Evolutionary conservation across 2,329 filamentous ascomycete genomes (phyloP).

Genomic region (Claviceps citrina): DNA sequence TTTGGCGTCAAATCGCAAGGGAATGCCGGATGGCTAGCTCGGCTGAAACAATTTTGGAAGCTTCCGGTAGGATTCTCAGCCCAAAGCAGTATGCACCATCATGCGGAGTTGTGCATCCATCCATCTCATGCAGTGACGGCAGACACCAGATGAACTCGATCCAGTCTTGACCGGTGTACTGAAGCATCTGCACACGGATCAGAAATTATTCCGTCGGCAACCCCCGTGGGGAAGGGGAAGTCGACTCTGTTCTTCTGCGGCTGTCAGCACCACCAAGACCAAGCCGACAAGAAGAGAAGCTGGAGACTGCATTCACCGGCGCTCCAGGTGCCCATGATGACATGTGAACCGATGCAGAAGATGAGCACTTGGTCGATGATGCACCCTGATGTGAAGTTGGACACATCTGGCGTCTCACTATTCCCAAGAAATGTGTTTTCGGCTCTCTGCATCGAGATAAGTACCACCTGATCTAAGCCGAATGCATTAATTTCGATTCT

Average conservation of each 20-base stretch:
- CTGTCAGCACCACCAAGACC: neutral
- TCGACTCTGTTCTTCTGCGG: neutral
- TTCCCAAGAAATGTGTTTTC: neutral
- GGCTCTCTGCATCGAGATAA: slow-evolving; percentile 2
- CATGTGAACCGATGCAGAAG: neutral
- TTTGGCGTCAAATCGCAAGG: too few species aligned
- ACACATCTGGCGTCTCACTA: neutral
- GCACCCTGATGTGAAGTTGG: neutral
- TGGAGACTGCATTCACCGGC: neutral
- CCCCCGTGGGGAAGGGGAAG: neutral
- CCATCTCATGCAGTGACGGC: neutral
- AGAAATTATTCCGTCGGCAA: too few species aligned
- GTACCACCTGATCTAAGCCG: slow-evolving; percentile 4
- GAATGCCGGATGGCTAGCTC: neutral
- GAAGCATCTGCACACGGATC: neutral
- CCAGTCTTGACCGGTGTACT: neutral
- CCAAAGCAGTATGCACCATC: neutral
- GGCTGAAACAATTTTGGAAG: neutral
- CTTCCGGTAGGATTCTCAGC: neutral
- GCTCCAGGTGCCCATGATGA: neutral
- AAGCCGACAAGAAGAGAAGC: neutral
- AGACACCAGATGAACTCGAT: neutral
- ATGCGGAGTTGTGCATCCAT: neutral
- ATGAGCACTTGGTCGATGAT: neutral
- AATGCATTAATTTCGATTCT: neutral